Evolutionary conservation across 2,329 filamentous ascomycete genomes (phyloP).

Genomic region (Hansfordia pulvinata): DNA sequence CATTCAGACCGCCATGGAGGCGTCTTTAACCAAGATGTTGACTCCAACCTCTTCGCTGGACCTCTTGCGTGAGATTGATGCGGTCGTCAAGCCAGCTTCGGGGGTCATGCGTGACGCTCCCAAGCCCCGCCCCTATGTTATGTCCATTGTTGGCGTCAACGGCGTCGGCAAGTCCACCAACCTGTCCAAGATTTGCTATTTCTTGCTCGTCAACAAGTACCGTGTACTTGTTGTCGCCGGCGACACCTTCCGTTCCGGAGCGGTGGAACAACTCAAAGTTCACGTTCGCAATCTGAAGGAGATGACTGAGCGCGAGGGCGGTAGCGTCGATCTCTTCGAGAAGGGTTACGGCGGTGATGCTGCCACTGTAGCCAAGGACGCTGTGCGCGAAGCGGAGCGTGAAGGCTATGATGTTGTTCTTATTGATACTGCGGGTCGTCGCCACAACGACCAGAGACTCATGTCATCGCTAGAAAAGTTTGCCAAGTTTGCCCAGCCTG

Average conservation of each 20-base stretch:
- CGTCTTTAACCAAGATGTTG: constrained; percentile 85
- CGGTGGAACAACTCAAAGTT: constrained; percentile 91
- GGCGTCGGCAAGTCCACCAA: constrained; percentile 98
- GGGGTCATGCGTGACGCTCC: constrained; percentile 46
- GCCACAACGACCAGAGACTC: constrained; percentile 89
- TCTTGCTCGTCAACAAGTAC: constrained; percentile 94
- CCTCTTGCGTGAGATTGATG: constrained; percentile 82
- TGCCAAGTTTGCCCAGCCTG: constrained; percentile 85
- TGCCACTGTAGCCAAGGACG: constrained; percentile 87
- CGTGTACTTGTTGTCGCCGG: constrained; percentile 87
- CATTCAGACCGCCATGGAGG: constrained; percentile 78
- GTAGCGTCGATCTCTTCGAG: constrained; percentile 81
- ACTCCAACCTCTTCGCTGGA: constrained; percentile 92
- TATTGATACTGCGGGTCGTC: constrained; percentile 87
- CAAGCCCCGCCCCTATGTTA: constrained; percentile 94
- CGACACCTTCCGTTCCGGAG: constrained; percentile 93
- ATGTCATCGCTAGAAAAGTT: constrained; percentile 98
- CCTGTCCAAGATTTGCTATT: constrained; percentile 95
- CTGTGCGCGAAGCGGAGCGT: constrained; percentile 65
- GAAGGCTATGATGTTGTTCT: constrained; percentile 83
- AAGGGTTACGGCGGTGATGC: constrained; percentile 98
- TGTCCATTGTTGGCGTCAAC: constrained; percentile 96
- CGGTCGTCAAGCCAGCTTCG: constrained; percentile 53
- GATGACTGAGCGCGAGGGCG: constrained; percentile 70
- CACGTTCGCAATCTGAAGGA: constrained; percentile 91